Base-by-base conservation (phyloP, 768 basidiomycete genomes). In the Suillus hirtellus region DNA sequence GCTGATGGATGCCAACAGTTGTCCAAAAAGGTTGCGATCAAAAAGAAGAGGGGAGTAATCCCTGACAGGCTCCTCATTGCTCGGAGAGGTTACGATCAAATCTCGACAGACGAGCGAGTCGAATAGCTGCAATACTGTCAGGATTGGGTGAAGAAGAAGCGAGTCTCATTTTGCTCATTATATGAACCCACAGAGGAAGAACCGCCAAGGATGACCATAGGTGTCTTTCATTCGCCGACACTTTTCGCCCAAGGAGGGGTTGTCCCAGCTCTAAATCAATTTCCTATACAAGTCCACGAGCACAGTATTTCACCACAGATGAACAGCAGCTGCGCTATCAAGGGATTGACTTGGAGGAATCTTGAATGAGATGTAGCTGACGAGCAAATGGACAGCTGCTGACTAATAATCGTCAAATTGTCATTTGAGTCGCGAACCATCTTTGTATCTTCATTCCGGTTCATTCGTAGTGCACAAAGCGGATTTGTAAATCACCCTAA, bases 111-210 rank as follows among this genome's bases (percentile, higher is more conserved):
- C 68, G 75, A 1, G 81, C 80, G 9, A 81, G 71, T 67, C 82
- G 81, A 60, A 77, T 73, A 12, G 63, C 80, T 79, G 61, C 2
- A 12, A 38, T 37, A 52, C 47, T 24, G 37, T 34, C n/a, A 24
- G 50, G 15, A 27, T 53, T 21, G 34, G n/a, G 9, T 50, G 63
- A 27, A 72, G 31, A 31, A 31, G 31, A 31, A 31, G 49, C 15
- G 44, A 65, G 42, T 49, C 4, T 15, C 14, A 46, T 50, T 67
- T 49, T 14, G 68, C 75, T 64, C 63, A 80, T 82, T 74, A 54
- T 75, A 80, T 73, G 77, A 78, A n/a, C 83, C 84, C 2, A 84
- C 82, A 21, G 80, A 81, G 7, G 77, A 76, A n/a, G 81, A 71
- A 6, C 84, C 84, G 12, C 83, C 84, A 40, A 82, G 65, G 63